Percentiles rank a stretch among this genome's conserved stretches.
Conservation (phyloP, 169 alveolate species). For the Plasmodium ovale region DNA sequence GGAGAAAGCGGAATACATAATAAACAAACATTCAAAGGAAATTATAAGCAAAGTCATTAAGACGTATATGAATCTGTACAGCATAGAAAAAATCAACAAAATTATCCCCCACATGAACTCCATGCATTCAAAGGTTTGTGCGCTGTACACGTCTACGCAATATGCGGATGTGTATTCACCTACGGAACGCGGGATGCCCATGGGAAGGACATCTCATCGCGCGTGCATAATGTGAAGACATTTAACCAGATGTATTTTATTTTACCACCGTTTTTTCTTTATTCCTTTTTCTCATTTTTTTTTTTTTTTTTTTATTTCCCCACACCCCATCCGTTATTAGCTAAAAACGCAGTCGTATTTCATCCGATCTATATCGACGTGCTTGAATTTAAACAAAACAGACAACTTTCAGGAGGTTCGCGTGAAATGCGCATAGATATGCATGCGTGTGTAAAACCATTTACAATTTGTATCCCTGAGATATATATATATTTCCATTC, state of each 20-base stretch:
- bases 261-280: neutral
- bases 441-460: neutral
- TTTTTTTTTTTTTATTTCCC: neutral
- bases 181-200: no score
- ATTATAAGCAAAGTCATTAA: constrained; percentile 63
- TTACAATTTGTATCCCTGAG: neutral
- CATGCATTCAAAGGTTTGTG: constrained; percentile 68
- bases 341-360: constrained; percentile 64
- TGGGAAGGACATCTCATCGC: no score
- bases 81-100: constrained; percentile 42
- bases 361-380: constrained; percentile 55
- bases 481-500: no score
- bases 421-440: neutral
- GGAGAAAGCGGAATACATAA: constrained; percentile 68
- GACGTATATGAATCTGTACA: constrained; percentile 67
- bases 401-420: constrained; percentile 69
- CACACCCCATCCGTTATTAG: neutral
- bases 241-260: neutral
- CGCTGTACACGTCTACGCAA: neutral
- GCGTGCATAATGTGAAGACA: no score
- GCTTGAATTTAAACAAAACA: constrained; percentile 56
- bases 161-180: neutral
- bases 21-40: constrained; percentile 75
- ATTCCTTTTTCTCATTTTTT: neutral
- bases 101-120: constrained; percentile 73